Percentiles rank a stretch among this genome's conserved stretches.
Conservation (phyloP, 2,329 filamentous ascomycete species). For the Simplicillium aogashimaense region DNA sequence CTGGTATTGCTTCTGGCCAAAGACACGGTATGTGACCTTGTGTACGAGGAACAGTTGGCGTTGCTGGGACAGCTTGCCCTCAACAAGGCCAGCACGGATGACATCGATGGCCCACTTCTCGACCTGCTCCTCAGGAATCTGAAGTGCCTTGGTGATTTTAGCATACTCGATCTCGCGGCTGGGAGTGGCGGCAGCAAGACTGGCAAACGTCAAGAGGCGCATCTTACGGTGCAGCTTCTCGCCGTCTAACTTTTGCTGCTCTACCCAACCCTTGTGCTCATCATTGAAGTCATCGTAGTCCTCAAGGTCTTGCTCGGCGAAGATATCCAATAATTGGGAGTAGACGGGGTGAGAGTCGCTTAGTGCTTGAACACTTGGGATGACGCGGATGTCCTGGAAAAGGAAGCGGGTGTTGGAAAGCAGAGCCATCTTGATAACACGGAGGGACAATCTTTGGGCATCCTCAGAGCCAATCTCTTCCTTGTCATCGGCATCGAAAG, state of each 20-base stretch:
- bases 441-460: constrained; percentile 49
- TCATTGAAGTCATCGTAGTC: constrained; percentile 94
- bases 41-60: constrained; percentile 92
- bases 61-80: constrained; percentile 91
- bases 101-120: constrained; percentile 99
- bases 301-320: constrained; percentile 87
- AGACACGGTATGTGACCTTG: constrained; percentile 91
- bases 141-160: constrained; percentile 73
- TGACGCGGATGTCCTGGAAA: constrained; percentile 73
- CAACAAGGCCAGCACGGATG: constrained; percentile 88
- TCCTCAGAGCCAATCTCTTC: constrained; percentile 48
- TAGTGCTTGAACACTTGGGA: constrained; percentile 77
- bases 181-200: constrained; percentile 72
- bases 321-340: constrained; percentile 90
- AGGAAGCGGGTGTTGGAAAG: constrained; percentile 49
- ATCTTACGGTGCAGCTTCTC: constrained; percentile 85
- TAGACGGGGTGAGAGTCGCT: constrained; percentile 74
- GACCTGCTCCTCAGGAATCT: constrained; percentile 73
- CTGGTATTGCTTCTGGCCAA: constrained; percentile 96
- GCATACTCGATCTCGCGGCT: constrained; percentile 83
- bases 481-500: constrained; percentile 46
- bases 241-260: constrained; percentile 63
- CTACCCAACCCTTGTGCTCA: constrained; percentile 78
- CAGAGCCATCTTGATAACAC: constrained; percentile 44
- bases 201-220: constrained; percentile 86